These are phyloP conservation scores for Syzygium grande DNA, from an alignment of 345 rosid species.

Conservation along the genomic window DNA sequence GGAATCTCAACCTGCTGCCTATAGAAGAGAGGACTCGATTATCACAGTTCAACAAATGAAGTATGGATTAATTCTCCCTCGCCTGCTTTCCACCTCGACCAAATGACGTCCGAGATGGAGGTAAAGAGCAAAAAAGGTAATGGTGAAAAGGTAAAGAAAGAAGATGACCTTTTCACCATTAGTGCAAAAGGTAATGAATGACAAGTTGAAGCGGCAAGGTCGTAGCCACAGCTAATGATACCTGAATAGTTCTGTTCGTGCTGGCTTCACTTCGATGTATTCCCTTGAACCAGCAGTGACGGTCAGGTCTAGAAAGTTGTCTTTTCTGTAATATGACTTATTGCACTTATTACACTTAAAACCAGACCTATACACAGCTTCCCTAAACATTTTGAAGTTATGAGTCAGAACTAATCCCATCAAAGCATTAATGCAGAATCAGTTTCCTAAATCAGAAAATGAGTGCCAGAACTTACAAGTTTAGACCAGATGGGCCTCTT, in stretches of 20 bases:
- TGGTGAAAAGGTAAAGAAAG: background rate
- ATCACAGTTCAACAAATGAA: background rate
- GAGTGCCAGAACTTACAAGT: constrained; percentile 49
- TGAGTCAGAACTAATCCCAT: background rate
- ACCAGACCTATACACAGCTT: constrained; percentile 71
- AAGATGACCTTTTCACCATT: background rate
- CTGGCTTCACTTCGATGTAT: constrained; percentile 64
- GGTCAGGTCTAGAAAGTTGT: constrained; percentile 71
- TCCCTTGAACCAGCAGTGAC: constrained; percentile 60
- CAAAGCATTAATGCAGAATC: background rate
- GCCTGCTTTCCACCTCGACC: background rate
- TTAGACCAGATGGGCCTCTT: constrained; percentile 87
- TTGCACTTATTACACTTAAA: constrained; percentile 74
- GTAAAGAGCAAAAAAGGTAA: background rate
- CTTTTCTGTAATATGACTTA: constrained; percentile 82
- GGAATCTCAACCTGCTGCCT: too few relatives aligned
- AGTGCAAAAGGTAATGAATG: background rate
- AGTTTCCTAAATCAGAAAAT: background rate
- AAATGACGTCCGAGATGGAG: background rate
- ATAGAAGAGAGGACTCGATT: too few relatives aligned
- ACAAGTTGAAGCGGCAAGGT: background rate
- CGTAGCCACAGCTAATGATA: constrained; percentile 7
- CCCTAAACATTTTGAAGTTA: constrained; percentile 29
- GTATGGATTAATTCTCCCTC: background rate
- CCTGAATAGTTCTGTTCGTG: constrained; percentile 74